Evolutionary conservation across 1,284 basidiomycete genomes (phyloP), one percentile per base, ranked within the genome.

Genomic region (Fomitopsis betulina): DNA sequence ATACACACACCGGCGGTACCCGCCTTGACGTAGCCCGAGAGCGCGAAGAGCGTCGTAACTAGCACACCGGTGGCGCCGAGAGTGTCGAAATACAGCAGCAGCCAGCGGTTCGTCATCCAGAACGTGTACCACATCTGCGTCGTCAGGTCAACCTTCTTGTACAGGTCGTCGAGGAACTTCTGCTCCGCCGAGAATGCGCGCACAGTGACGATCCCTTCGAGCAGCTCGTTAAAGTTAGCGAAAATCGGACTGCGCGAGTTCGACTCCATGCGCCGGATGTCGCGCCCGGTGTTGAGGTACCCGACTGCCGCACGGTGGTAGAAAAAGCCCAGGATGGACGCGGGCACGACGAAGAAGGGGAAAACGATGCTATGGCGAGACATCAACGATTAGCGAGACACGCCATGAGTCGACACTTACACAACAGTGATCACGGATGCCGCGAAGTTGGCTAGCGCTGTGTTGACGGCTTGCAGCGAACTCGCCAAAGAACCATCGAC

Each of bases 1-100:
- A 97, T 95, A 65, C 91, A 94, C 52, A 96, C 73, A 73, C 89
- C 94, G 10, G 93, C 93, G 23, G 84, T 78, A 50, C 94, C 94
- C 1, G 91, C 85, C 7, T 78, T 73, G 27, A 89, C 79, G 39
- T 84, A 79, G 3, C 84, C 85, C 1, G 85, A 80, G 17, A 96
- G 79, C 1, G 91, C 84, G 62, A 96, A 86, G 17, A 93, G 63
- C 1, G 86, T 90, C 0, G 90, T 93, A 23, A 85, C 74, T 17
- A 89, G 72, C 50, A 95, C 86, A 8, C 75, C 76, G 2, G 77
- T 51, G 1, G 79, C 87, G 38, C 91, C 91, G 7, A 95, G 81
- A 0, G 78, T 64, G 69, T 94, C 92, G 67, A 93, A 93, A 60
- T 89, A 86, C 43, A 93, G 72, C 42, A 89, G 68, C 9, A 92